Base-by-base conservation (phyloP, 331 rosid species). In the Malus hybrid region DNA sequence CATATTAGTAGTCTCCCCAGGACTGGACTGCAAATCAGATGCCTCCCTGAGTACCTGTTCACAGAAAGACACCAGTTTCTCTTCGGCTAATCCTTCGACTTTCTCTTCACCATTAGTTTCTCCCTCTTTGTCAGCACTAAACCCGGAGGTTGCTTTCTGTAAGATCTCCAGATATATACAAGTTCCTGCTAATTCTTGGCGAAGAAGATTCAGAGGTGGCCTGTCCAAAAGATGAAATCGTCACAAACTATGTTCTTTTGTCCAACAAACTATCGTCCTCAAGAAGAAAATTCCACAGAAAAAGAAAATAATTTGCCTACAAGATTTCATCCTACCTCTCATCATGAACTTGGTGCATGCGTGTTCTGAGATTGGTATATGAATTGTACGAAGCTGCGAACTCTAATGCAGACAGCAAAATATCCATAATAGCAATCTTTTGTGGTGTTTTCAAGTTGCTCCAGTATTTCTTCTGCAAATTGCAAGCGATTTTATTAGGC, bases 131-230 rank as follows among this genome's bases (percentile, higher is more conserved):
- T 70, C 69, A 36, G 78, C 67, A 57, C 82, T 82, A 73, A 86
- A 76, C 75, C 84, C 91, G 5, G 91, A 87, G 80, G 97, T 96
- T 67, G 93, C 80, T 80, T 90, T 96, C 67, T 89, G 98, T 78
- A 96, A 85, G 83, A 93, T 86, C 65, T 96, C 98, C 77, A 96
- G 82, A 85, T 96, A 96, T 84, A 96, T 77, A 75, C 85, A 75
- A 62, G 98, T 90, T 81, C 93, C 99, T 22, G 86, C 85, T 84
- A 90, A 76, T 84, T 96, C 99, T 86, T 96, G 99, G 79, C 99
- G 93, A 68, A 92, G 87, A 89, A 96, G 96, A 85, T 96, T 96
- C 86, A 88, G 64, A 64, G 99, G 99, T 73, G 99, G 97, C 96
- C 99, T 96, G 90, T 69, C 78, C 75, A 85, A 85, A 73, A 27